phyloP scores from a whole-genome alignment of 164 flowering plant species.

The Brasenia schreberi region DNA sequence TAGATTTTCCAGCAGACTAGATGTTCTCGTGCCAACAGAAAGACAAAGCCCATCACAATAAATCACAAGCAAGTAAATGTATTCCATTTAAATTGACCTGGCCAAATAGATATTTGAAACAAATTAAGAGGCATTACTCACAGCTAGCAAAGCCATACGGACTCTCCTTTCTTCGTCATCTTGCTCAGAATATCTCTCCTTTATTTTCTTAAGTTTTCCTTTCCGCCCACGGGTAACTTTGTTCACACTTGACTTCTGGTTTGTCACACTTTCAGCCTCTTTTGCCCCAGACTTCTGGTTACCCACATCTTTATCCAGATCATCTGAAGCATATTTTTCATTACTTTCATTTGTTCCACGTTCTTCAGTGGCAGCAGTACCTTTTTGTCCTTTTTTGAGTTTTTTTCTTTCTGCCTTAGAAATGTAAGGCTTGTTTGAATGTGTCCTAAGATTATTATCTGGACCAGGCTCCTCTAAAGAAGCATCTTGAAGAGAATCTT shows the following conservation, averaged over 20 bases:
- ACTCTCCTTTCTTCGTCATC: conserved; percentile 90
- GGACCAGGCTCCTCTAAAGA: conserved; percentile 13
- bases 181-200: conserved; percentile 89
- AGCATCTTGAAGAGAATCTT: conserved; percentile 23
- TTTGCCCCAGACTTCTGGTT: conserved; percentile 18
- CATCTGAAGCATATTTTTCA: conserved; percentile 11
- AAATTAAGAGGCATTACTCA: conserved; percentile 25
- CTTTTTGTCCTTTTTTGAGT: conserved; percentile 56
- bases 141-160: conserved; percentile 85
- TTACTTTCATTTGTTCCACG: conserved; percentile 23
- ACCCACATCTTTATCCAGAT: conserved; percentile 21
- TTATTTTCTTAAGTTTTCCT: conserved; percentile 85
- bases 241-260: conserved; percentile 27
- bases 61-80: background rate
- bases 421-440: conserved; percentile 57
- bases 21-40: conserved; percentile 3
- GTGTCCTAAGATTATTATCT: conserved; percentile 26
- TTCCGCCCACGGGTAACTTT: conserved; percentile 74
- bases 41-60: background rate
- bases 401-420: conserved; percentile 89
- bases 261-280: conserved; percentile 24
- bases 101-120: no score
- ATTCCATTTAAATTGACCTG: background rate
- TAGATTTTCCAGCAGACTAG: conserved; percentile 69
- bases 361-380: conserved; percentile 10